Conservation (phyloP, 192 early-diverging fungal genomes). For the Podila verticillata region DNA sequence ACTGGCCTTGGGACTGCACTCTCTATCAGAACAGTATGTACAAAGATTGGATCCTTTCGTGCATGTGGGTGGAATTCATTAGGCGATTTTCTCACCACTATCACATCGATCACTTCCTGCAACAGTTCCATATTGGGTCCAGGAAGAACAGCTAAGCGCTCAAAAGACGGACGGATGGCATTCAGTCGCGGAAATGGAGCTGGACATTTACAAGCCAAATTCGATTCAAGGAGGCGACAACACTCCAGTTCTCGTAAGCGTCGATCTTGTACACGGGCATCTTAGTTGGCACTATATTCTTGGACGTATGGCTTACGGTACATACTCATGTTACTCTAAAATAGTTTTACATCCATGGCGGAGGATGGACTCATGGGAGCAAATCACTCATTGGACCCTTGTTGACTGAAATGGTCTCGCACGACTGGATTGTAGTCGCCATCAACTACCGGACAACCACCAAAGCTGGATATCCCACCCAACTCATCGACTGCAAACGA, state of each 20-base stretch:
- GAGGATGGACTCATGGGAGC: slow-evolving; percentile 68
- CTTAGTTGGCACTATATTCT: not conserved
- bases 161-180: slow-evolving; percentile 32
- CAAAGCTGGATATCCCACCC: slow-evolving; percentile 59
- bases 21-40: slow-evolving; percentile 44
- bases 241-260: slow-evolving; percentile 46
- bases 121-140: slow-evolving; percentile 45
- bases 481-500: slow-evolving; percentile 74
- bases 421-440: slow-evolving; percentile 67
- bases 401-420: slow-evolving; percentile 37
- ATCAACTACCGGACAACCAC: slow-evolving; percentile 66
- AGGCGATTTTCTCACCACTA: too few relatives aligned
- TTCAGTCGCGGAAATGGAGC: slow-evolving; percentile 22
- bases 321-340: not conserved
- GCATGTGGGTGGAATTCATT: too few relatives aligned
- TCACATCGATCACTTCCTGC: too few relatives aligned
- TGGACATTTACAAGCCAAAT: slow-evolving; percentile 48
- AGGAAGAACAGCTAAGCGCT: slow-evolving; percentile 14
- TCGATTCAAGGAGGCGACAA: slow-evolving; percentile 22
- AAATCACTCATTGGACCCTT: slow-evolving; percentile 61
- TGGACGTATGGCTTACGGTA: not conserved
- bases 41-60: not conserved
- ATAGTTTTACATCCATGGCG: slow-evolving; percentile 74
- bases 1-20: slow-evolving; percentile 30
- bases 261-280: not conserved